These are phyloP conservation scores for Symbiodinium pilosum DNA, from an alignment of 73 alveolate genomes.

Conservation along the genomic window DNA sequence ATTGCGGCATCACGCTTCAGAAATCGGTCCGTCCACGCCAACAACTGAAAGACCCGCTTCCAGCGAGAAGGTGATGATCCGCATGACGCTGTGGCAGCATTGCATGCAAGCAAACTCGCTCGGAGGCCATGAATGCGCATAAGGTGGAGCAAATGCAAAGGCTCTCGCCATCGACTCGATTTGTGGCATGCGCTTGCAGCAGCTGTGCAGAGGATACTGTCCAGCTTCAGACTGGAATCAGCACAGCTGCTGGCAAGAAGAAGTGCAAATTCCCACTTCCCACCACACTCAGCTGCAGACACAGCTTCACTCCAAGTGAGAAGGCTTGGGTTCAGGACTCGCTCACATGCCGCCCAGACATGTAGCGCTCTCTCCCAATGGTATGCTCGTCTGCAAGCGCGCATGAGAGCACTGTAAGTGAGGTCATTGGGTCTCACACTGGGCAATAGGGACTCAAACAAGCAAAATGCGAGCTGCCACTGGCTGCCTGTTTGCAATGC, in stretches of 20 bases:
- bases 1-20: background rate
- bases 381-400: slow-evolving; percentile 37
- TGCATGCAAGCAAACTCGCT: background rate
- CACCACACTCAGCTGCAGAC: slow-evolving; percentile 35
- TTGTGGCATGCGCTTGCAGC: slow-evolving; percentile 41
- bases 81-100: background rate
- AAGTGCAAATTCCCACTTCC: slow-evolving; percentile 24
- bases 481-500: slow-evolving; percentile 49
- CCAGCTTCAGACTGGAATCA: background rate
- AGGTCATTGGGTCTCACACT: background rate
- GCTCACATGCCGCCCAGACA: slow-evolving; percentile 1
- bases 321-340: background rate
- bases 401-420: slow-evolving; percentile 56
- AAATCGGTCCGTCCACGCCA: background rate
- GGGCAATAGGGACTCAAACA: background rate
- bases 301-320: slow-evolving; percentile 48
- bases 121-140: background rate
- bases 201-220: slow-evolving; percentile 30
- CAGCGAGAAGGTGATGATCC: background rate
- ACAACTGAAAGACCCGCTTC: background rate
- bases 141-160: slow-evolving; percentile 15
- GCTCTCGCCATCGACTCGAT: slow-evolving; percentile 32
- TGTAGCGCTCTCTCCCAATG: slow-evolving; percentile 45
- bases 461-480: slow-evolving; percentile 37
- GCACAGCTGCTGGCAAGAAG: background rate